Percentiles rank a stretch among this genome's conserved stretches.
phyloP scores from a whole-genome alignment of 495 filamentous ascomycete species.

The Elaphomyces granulatus region DNA sequence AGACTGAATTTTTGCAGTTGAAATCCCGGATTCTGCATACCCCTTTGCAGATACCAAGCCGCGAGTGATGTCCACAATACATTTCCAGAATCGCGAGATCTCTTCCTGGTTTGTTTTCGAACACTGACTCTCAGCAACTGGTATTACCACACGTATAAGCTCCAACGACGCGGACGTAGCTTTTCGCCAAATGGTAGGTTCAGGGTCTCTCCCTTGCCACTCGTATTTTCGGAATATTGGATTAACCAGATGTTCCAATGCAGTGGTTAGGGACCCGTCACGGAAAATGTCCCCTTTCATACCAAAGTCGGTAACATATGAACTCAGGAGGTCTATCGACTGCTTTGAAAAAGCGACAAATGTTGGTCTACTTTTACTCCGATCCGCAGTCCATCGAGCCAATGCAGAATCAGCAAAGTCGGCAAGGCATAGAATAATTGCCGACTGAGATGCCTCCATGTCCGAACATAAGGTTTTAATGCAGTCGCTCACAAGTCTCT shows the following conservation, averaged over 20 bases:
- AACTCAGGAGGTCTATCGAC: slow-evolving; percentile 53
- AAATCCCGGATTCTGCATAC: slow-evolving; percentile 17
- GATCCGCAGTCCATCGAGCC: slow-evolving; percentile 30
- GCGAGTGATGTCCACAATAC: slow-evolving; percentile 24
- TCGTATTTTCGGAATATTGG: slow-evolving; percentile 66
- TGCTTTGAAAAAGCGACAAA: slow-evolving; percentile 78
- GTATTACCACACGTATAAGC: slow-evolving; percentile 52
- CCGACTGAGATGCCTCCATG: slow-evolving; percentile 46
- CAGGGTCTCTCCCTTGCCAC: slow-evolving; percentile 40
- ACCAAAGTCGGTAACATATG: slow-evolving; percentile 47
- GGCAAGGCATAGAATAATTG: slow-evolving; percentile 51
- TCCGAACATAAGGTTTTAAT: slow-evolving; percentile 59
- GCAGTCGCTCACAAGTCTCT: slow-evolving; percentile 56
- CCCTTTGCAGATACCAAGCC: slow-evolving; percentile 29
- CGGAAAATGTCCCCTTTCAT: slow-evolving; percentile 49
- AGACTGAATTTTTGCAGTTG: slow-evolving; percentile 14
- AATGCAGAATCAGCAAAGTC: slow-evolving; percentile 50
- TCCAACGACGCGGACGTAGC: slow-evolving; percentile 55
- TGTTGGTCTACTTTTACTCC: slow-evolving; percentile 40
- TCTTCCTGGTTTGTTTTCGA: slow-evolving; percentile 13
- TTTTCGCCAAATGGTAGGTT: slow-evolving; percentile 61
- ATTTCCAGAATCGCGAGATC: slow-evolving; percentile 28
- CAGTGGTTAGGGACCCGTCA: slow-evolving; percentile 43
- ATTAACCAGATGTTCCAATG: slow-evolving; percentile 46
- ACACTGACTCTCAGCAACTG: slow-evolving; percentile 42